Evolutionary conservation across 495 filamentous ascomycete species (phyloP).

Genomic region (Amniculicola lignicola): DNA sequence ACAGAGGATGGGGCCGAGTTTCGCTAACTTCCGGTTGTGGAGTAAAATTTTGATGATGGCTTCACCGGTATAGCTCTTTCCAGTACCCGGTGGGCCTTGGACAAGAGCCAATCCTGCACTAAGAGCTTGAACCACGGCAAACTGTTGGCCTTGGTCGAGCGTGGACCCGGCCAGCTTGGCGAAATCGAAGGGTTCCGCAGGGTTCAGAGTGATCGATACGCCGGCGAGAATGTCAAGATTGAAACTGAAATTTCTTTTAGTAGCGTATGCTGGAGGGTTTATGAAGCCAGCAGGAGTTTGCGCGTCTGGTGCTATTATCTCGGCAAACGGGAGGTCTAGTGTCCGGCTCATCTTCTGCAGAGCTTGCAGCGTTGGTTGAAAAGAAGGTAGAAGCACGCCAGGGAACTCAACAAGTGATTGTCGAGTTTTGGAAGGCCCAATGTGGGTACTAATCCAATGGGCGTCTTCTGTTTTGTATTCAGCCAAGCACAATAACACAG

Average conservation of each 20-base stretch:
- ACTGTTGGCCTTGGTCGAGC: constrained; percentile 59
- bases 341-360: constrained; percentile 56
- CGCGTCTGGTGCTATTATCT: constrained; percentile 53
- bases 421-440: not conserved
- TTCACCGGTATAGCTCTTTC: constrained; percentile 65
- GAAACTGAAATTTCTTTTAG: constrained; percentile 34
- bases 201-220: not conserved
- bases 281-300: constrained; percentile 29
- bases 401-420: constrained; percentile 65
- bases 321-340: constrained; percentile 56
- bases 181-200: constrained; percentile 1
- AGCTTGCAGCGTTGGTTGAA: constrained; percentile 62
- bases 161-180: constrained; percentile 21
- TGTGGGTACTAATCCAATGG: too few species aligned
- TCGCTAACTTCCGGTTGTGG: constrained; percentile 48
- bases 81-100: constrained; percentile 80
- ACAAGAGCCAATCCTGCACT: constrained; percentile 59
- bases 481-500: not conserved
- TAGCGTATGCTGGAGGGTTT: constrained; percentile 55
- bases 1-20: constrained; percentile 37
- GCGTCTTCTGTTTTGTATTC: not conserved
- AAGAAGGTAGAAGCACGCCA: constrained; percentile 63
- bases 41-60: constrained; percentile 59
- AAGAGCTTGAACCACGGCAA: constrained; percentile 56
- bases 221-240: constrained; percentile 12